Conservation (phyloP, 441 rosid genomes). For the Biscutella laevigata region DNA sequence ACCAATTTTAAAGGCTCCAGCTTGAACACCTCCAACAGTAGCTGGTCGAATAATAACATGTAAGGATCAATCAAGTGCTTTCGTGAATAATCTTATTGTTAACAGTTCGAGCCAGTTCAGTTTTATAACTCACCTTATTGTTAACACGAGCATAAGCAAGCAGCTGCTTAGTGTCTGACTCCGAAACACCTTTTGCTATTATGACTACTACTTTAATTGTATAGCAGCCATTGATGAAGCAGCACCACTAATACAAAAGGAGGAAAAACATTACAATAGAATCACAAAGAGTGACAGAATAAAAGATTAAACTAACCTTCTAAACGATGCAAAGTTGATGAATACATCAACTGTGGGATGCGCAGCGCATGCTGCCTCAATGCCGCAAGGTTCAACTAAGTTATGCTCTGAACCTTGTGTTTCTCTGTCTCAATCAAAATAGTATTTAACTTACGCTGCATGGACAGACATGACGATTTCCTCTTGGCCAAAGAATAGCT, state of each 20-base stretch:
- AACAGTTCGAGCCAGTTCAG: too few species aligned
- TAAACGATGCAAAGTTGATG: slow-evolving; percentile 86
- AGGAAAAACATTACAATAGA: not conserved
- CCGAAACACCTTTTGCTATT: slow-evolving; percentile 98
- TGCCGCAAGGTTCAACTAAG: slow-evolving; percentile 39
- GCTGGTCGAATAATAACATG: slow-evolving; percentile 98
- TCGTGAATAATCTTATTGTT: too few species aligned
- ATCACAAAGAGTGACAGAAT: not conserved
- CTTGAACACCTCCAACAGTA: slow-evolving; percentile 97
- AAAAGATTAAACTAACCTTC: slow-evolving; percentile 46
- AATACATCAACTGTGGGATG: slow-evolving; percentile 96
- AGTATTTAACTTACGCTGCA: slow-evolving; percentile 61
- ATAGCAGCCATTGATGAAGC: slow-evolving; percentile 95
- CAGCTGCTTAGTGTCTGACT: slow-evolving; percentile 80
- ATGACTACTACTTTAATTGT: slow-evolving; percentile 90
- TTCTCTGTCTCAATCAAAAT: too few species aligned
- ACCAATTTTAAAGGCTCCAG: slow-evolving; percentile 97
- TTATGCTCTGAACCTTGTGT: too few species aligned
- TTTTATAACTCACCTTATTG: slow-evolving; percentile 73
- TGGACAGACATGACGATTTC: slow-evolving; percentile 97
- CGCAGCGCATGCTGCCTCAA: slow-evolving; percentile 78
- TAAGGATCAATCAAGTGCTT: not conserved
- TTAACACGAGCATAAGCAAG: slow-evolving; percentile 86
- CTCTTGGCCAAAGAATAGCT: slow-evolving; percentile 89
- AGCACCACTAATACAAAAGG: slow-evolving; percentile 56